Conservation (phyloP, 2,329 filamentous ascomycete genomes). For the Colletotrichum tropicale region DNA sequence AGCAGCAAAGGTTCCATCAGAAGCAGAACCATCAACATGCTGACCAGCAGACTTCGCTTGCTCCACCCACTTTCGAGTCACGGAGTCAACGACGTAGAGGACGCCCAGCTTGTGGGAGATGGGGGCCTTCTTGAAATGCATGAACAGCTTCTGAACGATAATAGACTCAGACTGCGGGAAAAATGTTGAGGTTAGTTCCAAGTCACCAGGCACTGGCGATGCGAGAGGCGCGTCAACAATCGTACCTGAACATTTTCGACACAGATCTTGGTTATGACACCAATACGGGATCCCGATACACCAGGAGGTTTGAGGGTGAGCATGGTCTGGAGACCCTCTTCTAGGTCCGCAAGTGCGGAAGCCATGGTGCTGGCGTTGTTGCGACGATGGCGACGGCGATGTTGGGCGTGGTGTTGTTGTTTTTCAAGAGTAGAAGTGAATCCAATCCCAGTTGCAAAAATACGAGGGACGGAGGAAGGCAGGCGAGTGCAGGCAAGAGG, state of each 20-base stretch:
- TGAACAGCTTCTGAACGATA: slow-evolving; percentile 94
- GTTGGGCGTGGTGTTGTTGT: background rate
- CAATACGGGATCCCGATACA: slow-evolving; percentile 91
- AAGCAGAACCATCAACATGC: slow-evolving; percentile 77
- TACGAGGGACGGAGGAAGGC: slow-evolving; percentile 4
- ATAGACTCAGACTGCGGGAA: slow-evolving; percentile 81
- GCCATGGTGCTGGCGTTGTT: slow-evolving; percentile 58
- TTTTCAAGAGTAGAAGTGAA: background rate
- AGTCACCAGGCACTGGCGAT: background rate
- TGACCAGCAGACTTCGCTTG: slow-evolving; percentile 88
- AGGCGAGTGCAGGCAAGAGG: background rate
- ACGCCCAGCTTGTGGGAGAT: slow-evolving; percentile 97
- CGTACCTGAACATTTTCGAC: slow-evolving; percentile 90
- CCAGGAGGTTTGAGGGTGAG: slow-evolving; percentile 89
- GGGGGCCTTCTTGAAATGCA: slow-evolving; percentile 94
- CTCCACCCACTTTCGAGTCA: slow-evolving; percentile 98
- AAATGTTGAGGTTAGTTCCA: slow-evolving; percentile 27
- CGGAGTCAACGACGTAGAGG: slow-evolving; percentile 99
- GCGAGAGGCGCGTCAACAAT: slow-evolving; percentile 6
- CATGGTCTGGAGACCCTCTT: slow-evolving; percentile 89
- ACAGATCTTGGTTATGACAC: slow-evolving; percentile 84
- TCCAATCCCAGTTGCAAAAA: background rate
- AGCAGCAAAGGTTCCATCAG: slow-evolving; percentile 91
- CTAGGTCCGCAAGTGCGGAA: slow-evolving; percentile 85
- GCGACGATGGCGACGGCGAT: background rate